A percentile compares a stretch with the other conserved stretches of the same genome.
Conservation (phyloP, 2,329 filamentous ascomycete genomes). For the Lachnellula cervina region DNA sequence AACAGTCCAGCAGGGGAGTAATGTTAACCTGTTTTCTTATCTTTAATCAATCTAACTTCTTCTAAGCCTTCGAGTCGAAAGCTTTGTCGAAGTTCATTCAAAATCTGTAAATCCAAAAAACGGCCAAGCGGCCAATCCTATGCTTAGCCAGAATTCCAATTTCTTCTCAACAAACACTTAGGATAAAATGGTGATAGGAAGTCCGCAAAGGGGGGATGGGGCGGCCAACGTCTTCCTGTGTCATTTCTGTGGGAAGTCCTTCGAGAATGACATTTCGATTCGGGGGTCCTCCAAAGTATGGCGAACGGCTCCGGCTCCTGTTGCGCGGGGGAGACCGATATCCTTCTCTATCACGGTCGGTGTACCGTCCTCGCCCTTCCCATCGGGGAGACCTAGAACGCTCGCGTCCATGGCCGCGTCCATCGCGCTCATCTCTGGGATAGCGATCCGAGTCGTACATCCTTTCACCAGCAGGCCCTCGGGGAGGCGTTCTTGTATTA, state of each 20-base stretch:
- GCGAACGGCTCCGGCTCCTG: slow-evolving; percentile 31
- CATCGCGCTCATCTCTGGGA: slow-evolving; percentile 28
- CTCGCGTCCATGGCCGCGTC: slow-evolving; percentile 34
- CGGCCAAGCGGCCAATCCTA: slow-evolving; percentile 31
- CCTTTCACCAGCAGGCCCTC: slow-evolving; percentile 21
- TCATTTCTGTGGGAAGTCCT: slow-evolving; percentile 45
- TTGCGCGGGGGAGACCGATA: slow-evolving; percentile 28
- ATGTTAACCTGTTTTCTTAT: slow-evolving; percentile 48
- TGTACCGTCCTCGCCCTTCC: slow-evolving; percentile 29
- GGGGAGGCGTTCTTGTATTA: slow-evolving; percentile 28
- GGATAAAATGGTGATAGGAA: slow-evolving; percentile 20
- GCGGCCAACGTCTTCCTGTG: slow-evolving; percentile 48
- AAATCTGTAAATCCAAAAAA: slow-evolving; percentile 44
- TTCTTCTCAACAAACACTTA: slow-evolving; percentile 32
- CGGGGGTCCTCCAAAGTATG: slow-evolving; percentile 34
- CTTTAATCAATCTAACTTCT: slow-evolving; percentile 53
- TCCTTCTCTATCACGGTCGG: slow-evolving; percentile 31
- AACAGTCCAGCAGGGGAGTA: slow-evolving; percentile 9
- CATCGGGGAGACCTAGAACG: slow-evolving; percentile 35
- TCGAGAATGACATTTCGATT: slow-evolving; percentile 52
- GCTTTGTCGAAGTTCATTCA: slow-evolving; percentile 47
- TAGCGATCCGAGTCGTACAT: slow-evolving; percentile 18
- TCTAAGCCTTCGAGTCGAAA: slow-evolving; percentile 49
- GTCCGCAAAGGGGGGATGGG: slow-evolving; percentile 28
- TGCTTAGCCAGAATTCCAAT: slow-evolving; percentile 35